A percentile compares a stretch with the other conserved stretches of the same genome.
Evolutionary conservation across 371 early-diverging fungal species (phyloP).

Genomic region (Mortierella sp.): DNA sequence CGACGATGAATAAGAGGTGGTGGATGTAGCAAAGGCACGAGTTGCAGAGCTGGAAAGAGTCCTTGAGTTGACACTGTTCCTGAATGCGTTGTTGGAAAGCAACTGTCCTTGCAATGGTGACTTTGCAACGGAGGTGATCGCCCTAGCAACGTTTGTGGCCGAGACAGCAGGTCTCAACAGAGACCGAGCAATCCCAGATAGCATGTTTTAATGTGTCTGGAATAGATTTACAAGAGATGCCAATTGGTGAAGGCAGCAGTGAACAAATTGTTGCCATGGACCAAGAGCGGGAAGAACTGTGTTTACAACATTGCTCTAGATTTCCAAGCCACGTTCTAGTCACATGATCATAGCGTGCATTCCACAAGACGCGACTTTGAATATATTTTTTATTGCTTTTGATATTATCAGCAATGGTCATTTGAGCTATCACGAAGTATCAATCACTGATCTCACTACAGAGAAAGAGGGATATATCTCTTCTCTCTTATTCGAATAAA

Average conservation of each 20-base stretch:
- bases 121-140: constrained; percentile 26
- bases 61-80: constrained; percentile 19
- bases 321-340: not conserved
- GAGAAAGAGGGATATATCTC: not conserved
- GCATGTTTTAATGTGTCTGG: constrained; percentile 21
- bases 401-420: not conserved
- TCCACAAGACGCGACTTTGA: too few relatives aligned
- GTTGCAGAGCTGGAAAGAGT: not conserved
- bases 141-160: constrained; percentile 22
- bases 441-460: not conserved
- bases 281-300: not conserved
- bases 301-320: not conserved
- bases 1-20: constrained; percentile 19
- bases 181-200: constrained; percentile 48
- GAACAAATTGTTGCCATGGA: not conserved
- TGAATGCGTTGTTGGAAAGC: constrained; percentile 21
- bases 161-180: constrained; percentile 38
- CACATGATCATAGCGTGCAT: not conserved
- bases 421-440: not conserved
- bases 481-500: too few relatives aligned
- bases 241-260: not conserved
- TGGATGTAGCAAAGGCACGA: constrained; percentile 45
- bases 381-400: too few relatives aligned
- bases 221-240: constrained; percentile 1
- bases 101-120: constrained; percentile 11